Base-by-base conservation (phyloP, 1,284 basidiomycete species). In the Hymenochaete sp. region DNA sequence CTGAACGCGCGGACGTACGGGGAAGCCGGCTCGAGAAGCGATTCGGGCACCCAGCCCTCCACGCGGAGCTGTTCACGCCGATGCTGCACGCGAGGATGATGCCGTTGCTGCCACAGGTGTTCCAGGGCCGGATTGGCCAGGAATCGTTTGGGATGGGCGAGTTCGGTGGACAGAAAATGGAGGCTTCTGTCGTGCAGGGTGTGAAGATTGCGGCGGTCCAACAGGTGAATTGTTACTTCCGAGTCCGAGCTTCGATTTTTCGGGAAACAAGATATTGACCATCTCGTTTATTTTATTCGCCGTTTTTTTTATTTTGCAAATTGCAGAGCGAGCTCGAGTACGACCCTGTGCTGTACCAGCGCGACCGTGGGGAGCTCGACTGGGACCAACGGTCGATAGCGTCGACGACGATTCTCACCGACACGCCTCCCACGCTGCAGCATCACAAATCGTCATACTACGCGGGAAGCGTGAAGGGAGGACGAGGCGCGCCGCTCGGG, bases 1-100 rank as follows among this genome's bases (percentile, higher is more conserved):
- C 84, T 5, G 73, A 79, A 47, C 73, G 75, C 31, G 71, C 75
- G 3, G 88, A 92, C 59, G 67, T 71, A 45, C 70, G 72, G 31
- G 72, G 79, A 47, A 74, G 84, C 57, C 75, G 84, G 27, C 71
- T 93, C 10, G 78, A 79, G 64, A 86, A 79, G 59, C 80, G 89
- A 16, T 93, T 92, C 61, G 89, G 87, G 2, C 90, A 93, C 59
- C 88, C 89, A 0, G 79, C 87, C 4, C 67, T 93, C 33, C 75
- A 88, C 54, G 62, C 74, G 13, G 85, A 89, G 36, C 67, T 93
- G 24, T 91, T 87, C 64, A 90, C 87, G 10, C 89, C 87, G 0
- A 88, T 90, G 86, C 64, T 92, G 31, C 89, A 92, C 57, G 82
- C 84, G 52, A 82, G 80, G 60, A 83, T 88, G 77, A 82, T 88